Percentiles rank a stretch among this genome's conserved stretches.
phyloP scores from a whole-genome alignment of 352 stramenopile genomes.

The Globisporangium spiculum region DNA sequence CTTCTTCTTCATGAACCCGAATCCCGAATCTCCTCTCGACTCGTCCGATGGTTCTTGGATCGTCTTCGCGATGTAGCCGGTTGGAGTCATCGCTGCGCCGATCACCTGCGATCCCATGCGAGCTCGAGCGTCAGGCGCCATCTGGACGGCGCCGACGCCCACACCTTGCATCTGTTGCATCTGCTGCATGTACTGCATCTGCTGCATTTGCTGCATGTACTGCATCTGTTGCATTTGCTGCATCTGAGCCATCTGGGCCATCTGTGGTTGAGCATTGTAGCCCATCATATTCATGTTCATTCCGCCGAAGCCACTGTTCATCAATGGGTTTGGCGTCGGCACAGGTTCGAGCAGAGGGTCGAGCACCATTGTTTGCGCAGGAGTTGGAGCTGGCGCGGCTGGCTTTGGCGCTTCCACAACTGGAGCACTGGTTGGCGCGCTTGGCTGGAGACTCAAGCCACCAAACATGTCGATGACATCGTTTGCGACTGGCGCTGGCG shows the following conservation, averaged over 20 bases:
- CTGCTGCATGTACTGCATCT: constrained; percentile 73
- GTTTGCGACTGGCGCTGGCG: constrained; percentile 27
- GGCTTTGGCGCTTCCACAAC: constrained; percentile 9
- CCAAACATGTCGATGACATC: constrained; percentile 75
- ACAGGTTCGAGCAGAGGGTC: constrained; percentile 73
- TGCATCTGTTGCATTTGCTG: constrained; percentile 51
- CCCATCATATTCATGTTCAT: constrained; percentile 77
- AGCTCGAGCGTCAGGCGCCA: constrained; percentile 21
- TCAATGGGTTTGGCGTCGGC: constrained; percentile 27
- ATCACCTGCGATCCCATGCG: constrained; percentile 70
- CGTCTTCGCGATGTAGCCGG: constrained; percentile 85
- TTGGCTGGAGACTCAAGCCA: constrained; percentile 58
- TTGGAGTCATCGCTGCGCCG: constrained; percentile 80
- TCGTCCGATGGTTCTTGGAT: constrained; percentile 77
- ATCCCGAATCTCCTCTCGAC: constrained; percentile 57
- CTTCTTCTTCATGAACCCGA: constrained; percentile 87
- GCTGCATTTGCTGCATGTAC: constrained; percentile 71
- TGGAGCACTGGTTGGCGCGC: constrained; percentile 23
- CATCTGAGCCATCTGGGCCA: constrained; percentile 47
- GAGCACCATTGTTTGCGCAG: constrained; percentile 50
- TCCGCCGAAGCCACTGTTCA: constrained; percentile 38
- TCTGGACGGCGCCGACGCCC: constrained; percentile 32
- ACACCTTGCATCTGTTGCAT: constrained; percentile 66
- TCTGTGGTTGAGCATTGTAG: constrained; percentile 45
- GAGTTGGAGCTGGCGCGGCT: constrained; percentile 17